Evolutionary conservation across 495 filamentous ascomycete genomes (phyloP), one percentile per base, ranked within the genome.

Genomic region (Glonium stellatum): DNA sequence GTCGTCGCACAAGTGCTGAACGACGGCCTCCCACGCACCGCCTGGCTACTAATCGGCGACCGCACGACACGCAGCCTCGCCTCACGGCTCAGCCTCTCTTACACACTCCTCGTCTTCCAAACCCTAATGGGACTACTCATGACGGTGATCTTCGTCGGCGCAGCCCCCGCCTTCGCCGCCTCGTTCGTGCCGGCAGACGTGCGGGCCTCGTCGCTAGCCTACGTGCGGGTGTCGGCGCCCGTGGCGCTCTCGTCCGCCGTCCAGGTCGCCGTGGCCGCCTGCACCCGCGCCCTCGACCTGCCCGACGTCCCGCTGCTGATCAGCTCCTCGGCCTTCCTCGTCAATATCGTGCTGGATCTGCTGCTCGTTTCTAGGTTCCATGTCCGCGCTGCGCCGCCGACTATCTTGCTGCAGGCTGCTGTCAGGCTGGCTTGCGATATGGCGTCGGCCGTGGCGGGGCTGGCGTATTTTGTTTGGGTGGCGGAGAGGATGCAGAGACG

Each of bases 251-350:
- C 79, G 48, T 85, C 81, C 0, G 80, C 87, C 0, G 73, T 88
- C 5, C 80, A 88, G 70, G 80, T 78, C 5, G 83, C 85, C 0
- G 81, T 90, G 1, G 77, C 82, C 1, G 70, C 73, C 12, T 78
- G 77, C 3, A 89, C 87, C 2, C 72, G 87, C 55, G 82, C 86
- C 1, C 72, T 90, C 23, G 87, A 89, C 72, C 78, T 82, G 55
- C 87, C 87, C 0, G 87, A 90, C 66, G 81, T 91, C 1, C 86
- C 87, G 10, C 70, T 91, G 0, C 60, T 89, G 21, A 87, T 90
- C 65, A 88, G 79, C 67, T 76, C 75, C 0, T 75, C 76, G 11
- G 86, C 85, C 58, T 83, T 86, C 55, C 70, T 73, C 5, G 67
- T 87, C 51, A 90, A 90, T 66, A 89, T 90, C 49, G 58, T 87